Percentiles rank a stretch among this genome's conserved stretches.
These are phyloP conservation scores for Lecanicillium sp. DNA, from an alignment of 2,329 filamentous ascomycete species.

Conservation along the genomic window DNA sequence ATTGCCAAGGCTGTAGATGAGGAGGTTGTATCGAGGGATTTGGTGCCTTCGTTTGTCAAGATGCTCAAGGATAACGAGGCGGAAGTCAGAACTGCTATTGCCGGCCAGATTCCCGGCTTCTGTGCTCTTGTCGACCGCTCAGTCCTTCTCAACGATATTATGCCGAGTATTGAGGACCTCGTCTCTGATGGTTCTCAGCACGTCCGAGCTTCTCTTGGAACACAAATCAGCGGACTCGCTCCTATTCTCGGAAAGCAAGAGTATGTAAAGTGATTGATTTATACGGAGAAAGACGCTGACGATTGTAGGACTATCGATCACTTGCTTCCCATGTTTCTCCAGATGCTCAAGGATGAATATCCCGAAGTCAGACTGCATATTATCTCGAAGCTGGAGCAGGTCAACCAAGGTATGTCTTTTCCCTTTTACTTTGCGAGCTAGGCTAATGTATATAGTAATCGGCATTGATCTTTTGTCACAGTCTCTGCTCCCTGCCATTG, in stretches of 20 bases:
- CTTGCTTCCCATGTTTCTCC: slow-evolving; percentile 94
- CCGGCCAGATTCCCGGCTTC: slow-evolving; percentile 96
- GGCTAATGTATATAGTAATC: slow-evolving; percentile 57
- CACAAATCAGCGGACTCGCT: slow-evolving; percentile 92
- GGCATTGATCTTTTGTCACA: slow-evolving; percentile 95
- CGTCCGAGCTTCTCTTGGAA: slow-evolving; percentile 88
- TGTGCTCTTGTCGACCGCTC: slow-evolving; percentile 81
- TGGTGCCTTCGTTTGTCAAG: slow-evolving; percentile 95
- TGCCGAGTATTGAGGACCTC: slow-evolving; percentile 91
- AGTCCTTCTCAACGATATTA: slow-evolving; percentile 87
- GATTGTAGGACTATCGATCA: slow-evolving; percentile 79
- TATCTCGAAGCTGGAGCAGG: slow-evolving; percentile 97
- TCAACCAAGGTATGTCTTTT: slow-evolving; percentile 73
- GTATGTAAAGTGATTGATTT: slow-evolving; percentile 39
- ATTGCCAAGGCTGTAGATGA: slow-evolving; percentile 98
- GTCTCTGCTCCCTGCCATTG: slow-evolving; percentile 91
- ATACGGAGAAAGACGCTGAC: background rate
- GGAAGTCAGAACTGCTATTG: slow-evolving; percentile 92
- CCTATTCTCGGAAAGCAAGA: slow-evolving; percentile 97
- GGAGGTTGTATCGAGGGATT: slow-evolving; percentile 85
- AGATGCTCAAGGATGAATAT: slow-evolving; percentile 99
- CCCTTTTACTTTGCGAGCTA: no score
- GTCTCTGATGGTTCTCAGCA: slow-evolving; percentile 96
- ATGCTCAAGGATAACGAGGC: slow-evolving; percentile 96
- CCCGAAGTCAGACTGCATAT: slow-evolving; percentile 97